These are phyloP conservation scores for Amphichorda felina DNA, from an alignment of 2,329 filamentous ascomycete genomes.

Conservation along the genomic window DNA sequence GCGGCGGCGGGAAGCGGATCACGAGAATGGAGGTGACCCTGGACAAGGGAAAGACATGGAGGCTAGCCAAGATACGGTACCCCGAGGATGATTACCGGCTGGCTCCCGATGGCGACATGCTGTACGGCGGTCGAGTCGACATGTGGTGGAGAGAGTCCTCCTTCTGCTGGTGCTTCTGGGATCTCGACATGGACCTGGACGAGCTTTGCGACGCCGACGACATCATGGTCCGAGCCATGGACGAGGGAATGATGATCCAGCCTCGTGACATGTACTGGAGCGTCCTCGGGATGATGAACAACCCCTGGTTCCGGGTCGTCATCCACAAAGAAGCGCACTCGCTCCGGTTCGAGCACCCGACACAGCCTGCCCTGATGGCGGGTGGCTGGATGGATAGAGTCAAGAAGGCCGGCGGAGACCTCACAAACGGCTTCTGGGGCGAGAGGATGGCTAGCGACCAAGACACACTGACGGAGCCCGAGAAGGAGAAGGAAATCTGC, in stretches of 20 bases:
- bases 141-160: conserved; percentile 70
- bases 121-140: conserved; percentile 70
- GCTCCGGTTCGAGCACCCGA: conserved; percentile 79
- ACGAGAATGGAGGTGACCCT: conserved; percentile 75
- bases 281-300: conserved; percentile 96
- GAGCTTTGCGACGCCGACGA: conserved; percentile 55
- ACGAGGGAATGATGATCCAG: conserved; percentile 38
- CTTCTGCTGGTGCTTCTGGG: conserved; percentile 94
- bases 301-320: conserved; percentile 79
- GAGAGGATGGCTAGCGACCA: conserved; percentile 49
- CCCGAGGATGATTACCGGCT: conserved; percentile 74
- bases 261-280: conserved; percentile 90
- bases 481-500: conserved; percentile 52
- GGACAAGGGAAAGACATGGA: conserved; percentile 74
- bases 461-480: conserved; percentile 25
- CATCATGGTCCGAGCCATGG: conserved; percentile 77
- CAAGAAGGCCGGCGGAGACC: conserved; percentile 69
- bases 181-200: conserved; percentile 50
- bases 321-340: conserved; percentile 52
- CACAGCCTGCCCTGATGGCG: conserved; percentile 62
- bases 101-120: conserved; percentile 41
- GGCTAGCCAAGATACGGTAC: conserved; percentile 65
- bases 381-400: conserved; percentile 92
- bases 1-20: conserved; percentile 73
- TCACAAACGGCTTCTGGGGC: conserved; percentile 77